These are phyloP conservation scores for Picea mariana DNA, from an alignment of 83 land plant species.

Conservation along the genomic window DNA sequence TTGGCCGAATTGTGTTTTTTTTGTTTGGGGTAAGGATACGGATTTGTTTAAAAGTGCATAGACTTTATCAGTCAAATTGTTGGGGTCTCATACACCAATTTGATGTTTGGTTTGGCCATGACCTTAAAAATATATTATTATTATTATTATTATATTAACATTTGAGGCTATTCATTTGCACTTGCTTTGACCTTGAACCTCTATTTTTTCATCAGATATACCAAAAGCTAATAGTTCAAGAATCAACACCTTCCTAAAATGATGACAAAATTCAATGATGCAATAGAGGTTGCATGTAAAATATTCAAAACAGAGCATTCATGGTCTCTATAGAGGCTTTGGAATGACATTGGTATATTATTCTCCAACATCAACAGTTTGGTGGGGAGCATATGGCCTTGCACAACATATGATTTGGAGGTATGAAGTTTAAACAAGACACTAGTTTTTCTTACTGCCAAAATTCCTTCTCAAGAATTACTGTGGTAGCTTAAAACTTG, in stretches of 20 bases:
- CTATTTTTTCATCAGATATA: conserved; percentile 28
- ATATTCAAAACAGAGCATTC: conserved; percentile 58
- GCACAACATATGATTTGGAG: conserved; percentile 83
- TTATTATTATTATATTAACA: too few species aligned
- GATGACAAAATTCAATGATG: conserved; percentile 48
- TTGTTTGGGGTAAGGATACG: too few species aligned
- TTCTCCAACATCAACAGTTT: conserved; percentile 84
- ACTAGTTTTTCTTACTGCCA: not conserved
- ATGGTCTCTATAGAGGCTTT: conserved; percentile 88
- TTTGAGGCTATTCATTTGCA: not conserved
- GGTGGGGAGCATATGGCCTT: conserved; percentile 89
- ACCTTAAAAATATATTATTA: too few species aligned
- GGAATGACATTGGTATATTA: conserved; percentile 72
- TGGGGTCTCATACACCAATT: too few species aligned
- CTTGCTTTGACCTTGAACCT: not conserved
- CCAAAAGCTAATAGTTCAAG: conserved; percentile 85
- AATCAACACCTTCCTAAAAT: too few species aligned
- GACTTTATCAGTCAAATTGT: too few species aligned
- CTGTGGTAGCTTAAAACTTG: too few species aligned
- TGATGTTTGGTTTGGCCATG: too few species aligned
- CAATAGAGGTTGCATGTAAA: conserved; percentile 57
- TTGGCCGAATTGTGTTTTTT: too few species aligned
- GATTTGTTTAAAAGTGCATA: too few species aligned
- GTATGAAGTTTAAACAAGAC: conserved; percentile 15
- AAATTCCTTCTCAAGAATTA: not conserved